Evolutionary conservation across 2,329 filamentous ascomycete genomes (phyloP), one percentile per base, ranked within the genome.

Genomic region (Colletotrichum graminicola): DNA sequence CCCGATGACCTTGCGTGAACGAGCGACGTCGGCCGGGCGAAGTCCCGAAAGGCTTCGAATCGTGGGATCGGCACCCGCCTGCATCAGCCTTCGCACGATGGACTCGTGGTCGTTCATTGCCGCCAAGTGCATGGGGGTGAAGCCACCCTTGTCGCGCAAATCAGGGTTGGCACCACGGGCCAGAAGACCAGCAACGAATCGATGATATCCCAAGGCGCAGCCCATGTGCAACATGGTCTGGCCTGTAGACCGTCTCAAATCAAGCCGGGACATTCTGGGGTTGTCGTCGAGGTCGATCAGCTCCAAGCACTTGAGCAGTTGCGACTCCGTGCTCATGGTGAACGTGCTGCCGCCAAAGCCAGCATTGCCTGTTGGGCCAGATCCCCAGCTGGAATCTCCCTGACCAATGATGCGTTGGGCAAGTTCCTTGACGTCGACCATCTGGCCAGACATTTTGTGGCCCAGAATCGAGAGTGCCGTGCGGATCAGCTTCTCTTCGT

Each of bases 181-280:
- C 26, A 97, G 84, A 34, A 97, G 86, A 39, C 91, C 93, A 16
- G 92, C 92, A 61, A 93, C 93, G 74, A 97, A 92, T 57, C 92
- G 89, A 73, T 91, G 88, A 75, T 94, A 88, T 7, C 93, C 93
- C 16, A 95, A 83, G 11, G 92, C 92, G 75, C 91, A 93, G 2
- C 93, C 93, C 73, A 95, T 84, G 76, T 96, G 93, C 73, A 97
- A 87, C 87, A 97, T 91, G 1, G 92, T 94, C 77, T 95, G 93
- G 0, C 93, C 93, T 16, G 90, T 93, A 1, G 88, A 82, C 73
- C 83, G 82, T 75, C 87, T 87, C 62, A 92, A 83, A 77, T 96
- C 93, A 73, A 93, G 89, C 34, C 87, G 88, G 18, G 92, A 88
- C 75, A 87, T 86, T 73, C 92, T 87, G 5, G 90, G 87, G 77